Conservation (phyloP, 2,329 filamentous ascomycete species). For the Fusarium globosum region DNA sequence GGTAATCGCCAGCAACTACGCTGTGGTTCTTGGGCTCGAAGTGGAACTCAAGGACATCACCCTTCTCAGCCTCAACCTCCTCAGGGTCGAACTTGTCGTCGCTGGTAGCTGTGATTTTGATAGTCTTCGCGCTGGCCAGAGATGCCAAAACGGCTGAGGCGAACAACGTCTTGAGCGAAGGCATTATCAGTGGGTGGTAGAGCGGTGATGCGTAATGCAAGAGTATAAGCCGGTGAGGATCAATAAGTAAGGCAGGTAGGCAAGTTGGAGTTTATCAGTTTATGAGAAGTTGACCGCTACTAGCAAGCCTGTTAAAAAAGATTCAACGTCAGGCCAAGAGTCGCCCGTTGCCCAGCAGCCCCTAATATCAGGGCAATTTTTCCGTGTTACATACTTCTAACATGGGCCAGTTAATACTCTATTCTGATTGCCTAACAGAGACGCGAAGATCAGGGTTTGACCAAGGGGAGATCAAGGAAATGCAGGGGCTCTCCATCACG, state of each 20-base stretch:
- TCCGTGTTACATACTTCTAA: constrained; percentile 13
- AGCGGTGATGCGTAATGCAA: background rate
- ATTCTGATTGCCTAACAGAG: constrained; percentile 9
- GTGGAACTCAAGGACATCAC: constrained; percentile 53
- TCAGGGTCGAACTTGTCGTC: constrained; percentile 51
- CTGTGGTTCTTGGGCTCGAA: constrained; percentile 54
- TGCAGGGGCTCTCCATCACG: constrained; percentile 5
- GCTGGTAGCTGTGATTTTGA: constrained; percentile 50
- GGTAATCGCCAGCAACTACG: constrained; percentile 51
- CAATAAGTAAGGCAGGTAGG: background rate
- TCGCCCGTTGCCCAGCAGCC: constrained; percentile 32
- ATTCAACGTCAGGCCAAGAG: constrained; percentile 5
- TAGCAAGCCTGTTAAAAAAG: constrained; percentile 16
- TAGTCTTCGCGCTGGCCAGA: constrained; percentile 47
- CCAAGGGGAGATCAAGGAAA: background rate
- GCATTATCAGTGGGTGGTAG: constrained; percentile 41
- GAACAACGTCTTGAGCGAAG: constrained; percentile 44
- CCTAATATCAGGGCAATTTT: constrained; percentile 12
- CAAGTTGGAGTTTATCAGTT: background rate
- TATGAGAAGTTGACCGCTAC: background rate
- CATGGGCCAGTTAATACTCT: constrained; percentile 12
- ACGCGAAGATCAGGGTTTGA: constrained; percentile 13
- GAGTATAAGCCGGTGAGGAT: background rate
- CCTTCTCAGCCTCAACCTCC: constrained; percentile 46
- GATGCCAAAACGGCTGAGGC: constrained; percentile 40